phyloP scores from a whole-genome alignment of 2,329 filamentous ascomycete species.

The Aspergillus japonicus region DNA sequence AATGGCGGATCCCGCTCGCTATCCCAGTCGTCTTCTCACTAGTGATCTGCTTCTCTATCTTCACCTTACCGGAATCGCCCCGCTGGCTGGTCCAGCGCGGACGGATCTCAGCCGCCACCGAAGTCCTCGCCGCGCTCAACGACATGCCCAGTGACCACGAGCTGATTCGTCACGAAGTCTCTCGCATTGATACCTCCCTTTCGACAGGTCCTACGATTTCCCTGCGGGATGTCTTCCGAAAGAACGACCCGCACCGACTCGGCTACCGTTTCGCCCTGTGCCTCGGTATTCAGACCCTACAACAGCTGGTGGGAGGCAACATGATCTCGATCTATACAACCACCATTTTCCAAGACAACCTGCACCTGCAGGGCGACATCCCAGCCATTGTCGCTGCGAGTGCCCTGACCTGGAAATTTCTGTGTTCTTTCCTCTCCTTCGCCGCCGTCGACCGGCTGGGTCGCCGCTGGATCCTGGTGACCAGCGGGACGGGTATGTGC shows the following conservation, averaged over 20 bases:
- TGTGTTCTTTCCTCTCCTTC: slow-evolving; percentile 53
- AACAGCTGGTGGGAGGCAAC: slow-evolving; percentile 21
- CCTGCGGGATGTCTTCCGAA: slow-evolving; percentile 17
- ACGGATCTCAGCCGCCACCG: slow-evolving; percentile 16
- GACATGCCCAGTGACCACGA: slow-evolving; percentile 10
- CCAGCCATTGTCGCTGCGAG: slow-evolving; percentile 45
- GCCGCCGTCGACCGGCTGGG: slow-evolving; percentile 54
- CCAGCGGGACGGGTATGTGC: slow-evolving; percentile 54
- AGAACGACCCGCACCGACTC: slow-evolving; percentile 7
- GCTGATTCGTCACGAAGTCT: slow-evolving; percentile 16
- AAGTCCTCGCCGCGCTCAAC: slow-evolving; percentile 17
- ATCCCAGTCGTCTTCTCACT: slow-evolving; percentile 30
- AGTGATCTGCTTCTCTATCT: slow-evolving; percentile 37
- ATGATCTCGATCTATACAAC: slow-evolving; percentile 17
- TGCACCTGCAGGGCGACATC: slow-evolving; percentile 11
- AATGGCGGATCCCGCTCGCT: slow-evolving; percentile 40
- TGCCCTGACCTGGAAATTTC: slow-evolving; percentile 57
- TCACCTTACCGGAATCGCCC: slow-evolving; percentile 52
- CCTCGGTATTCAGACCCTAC: slow-evolving; percentile 16
- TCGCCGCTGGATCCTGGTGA: slow-evolving; percentile 52
- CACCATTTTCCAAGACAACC: slow-evolving; percentile 18
- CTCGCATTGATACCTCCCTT: slow-evolving; percentile 19
- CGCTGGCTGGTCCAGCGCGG: slow-evolving; percentile 22
- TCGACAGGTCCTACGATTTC: slow-evolving; percentile 15
- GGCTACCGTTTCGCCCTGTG: not conserved